Evolutionary conservation across 2,329 filamentous ascomycete genomes (phyloP).

Genomic region (Aplosporella prunicola): DNA sequence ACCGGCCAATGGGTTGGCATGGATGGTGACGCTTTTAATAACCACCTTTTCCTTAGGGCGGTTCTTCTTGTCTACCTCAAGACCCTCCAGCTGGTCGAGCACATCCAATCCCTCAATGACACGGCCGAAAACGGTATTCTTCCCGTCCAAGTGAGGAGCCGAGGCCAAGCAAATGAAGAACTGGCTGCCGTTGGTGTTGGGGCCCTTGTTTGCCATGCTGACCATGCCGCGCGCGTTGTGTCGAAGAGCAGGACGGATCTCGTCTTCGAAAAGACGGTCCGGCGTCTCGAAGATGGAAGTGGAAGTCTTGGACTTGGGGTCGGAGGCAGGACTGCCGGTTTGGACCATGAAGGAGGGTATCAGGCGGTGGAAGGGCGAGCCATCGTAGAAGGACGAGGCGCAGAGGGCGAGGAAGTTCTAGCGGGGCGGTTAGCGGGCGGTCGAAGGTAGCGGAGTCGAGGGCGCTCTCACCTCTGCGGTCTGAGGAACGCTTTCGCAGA

Average conservation of each 20-base stretch:
- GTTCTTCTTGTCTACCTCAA: constrained; percentile 70
- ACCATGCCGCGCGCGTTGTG: constrained; percentile 62
- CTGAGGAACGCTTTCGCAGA: constrained; percentile 89
- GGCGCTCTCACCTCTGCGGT: constrained; percentile 69
- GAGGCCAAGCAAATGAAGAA: constrained; percentile 75
- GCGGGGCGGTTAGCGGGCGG: constrained; percentile 10
- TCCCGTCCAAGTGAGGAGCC: constrained; percentile 70
- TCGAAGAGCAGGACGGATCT: constrained; percentile 61
- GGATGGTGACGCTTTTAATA: constrained; percentile 63
- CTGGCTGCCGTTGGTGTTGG: constrained; percentile 64
- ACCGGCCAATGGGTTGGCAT: constrained; percentile 68
- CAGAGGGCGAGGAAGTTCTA: constrained; percentile 87
- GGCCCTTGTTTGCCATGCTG: constrained; percentile 72
- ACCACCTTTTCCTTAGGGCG: constrained; percentile 56
- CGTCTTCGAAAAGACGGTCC: constrained; percentile 61
- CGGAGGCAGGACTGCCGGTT: constrained; percentile 50
- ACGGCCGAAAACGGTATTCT: constrained; percentile 77
- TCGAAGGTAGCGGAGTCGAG: neutral
- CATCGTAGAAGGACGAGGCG: constrained; percentile 67
- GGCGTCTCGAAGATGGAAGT: constrained; percentile 56
- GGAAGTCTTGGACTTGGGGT: constrained; percentile 52
- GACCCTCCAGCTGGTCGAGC: constrained; percentile 59
- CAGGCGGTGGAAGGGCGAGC: constrained; percentile 67
- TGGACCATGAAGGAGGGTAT: constrained; percentile 78
- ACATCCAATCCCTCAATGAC: constrained; percentile 50